These are phyloP conservation scores for Fusarium guadeloupense DNA, from an alignment of 2,329 filamentous ascomycete genomes.

Conservation along the genomic window DNA sequence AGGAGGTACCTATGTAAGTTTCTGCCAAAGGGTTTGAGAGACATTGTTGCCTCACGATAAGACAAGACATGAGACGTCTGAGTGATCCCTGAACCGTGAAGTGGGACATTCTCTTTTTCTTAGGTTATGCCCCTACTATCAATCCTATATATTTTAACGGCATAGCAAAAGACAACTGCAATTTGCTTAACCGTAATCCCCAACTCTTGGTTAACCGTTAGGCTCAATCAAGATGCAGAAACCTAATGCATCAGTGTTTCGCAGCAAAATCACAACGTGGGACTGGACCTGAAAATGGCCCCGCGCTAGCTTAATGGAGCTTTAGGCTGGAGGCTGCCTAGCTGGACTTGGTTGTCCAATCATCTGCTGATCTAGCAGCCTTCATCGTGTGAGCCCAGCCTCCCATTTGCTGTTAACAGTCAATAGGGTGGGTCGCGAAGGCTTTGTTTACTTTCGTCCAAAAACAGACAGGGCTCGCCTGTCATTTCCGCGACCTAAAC, in stretches of 20 bases:
- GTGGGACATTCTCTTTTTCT: too few species aligned
- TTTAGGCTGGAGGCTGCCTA: neutral
- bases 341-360: constrained; percentile 1
- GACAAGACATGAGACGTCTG: neutral
- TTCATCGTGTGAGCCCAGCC: neutral
- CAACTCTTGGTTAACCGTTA: constrained; percentile 10
- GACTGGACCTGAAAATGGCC: constrained; percentile 18
- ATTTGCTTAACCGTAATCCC: neutral
- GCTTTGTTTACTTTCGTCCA: constrained; percentile 50
- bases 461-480: constrained; percentile 43
- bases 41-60: neutral
- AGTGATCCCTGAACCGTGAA: neutral
- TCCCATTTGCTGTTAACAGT: constrained; percentile 17
- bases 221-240: constrained; percentile 2
- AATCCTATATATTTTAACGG: too few species aligned
- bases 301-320: constrained; percentile 11
- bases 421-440: constrained; percentile 12
- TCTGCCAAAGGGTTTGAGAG: neutral
- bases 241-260: constrained; percentile 13
- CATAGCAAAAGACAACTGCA: too few species aligned
- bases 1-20: neutral
- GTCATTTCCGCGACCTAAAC: constrained; percentile 34
- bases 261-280: constrained; percentile 1
- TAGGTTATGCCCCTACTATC: too few species aligned
- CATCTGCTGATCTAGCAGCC: constrained; percentile 4